Base-by-base conservation (phyloP, 2,329 filamentous ascomycete genomes). In the Diaporthe ilicicola region DNA sequence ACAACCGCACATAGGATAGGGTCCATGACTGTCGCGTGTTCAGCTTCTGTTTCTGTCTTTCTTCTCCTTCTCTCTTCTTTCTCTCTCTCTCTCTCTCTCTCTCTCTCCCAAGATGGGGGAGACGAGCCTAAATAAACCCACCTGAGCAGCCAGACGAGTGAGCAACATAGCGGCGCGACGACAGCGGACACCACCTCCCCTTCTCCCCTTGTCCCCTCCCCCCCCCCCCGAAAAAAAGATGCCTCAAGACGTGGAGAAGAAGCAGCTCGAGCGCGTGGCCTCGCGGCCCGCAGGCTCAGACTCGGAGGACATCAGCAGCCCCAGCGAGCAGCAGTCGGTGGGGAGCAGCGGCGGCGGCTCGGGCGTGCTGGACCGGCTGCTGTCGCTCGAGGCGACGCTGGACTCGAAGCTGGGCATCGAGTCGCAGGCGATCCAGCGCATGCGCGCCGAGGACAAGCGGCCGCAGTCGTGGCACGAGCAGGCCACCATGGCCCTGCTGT, bases 401-500 rank as follows among this genome's bases (percentile, higher is more conserved):
- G 85, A 87, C 75, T 76, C 75, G 46, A 84, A 81, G 73, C 76
- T 88, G 39, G 85, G 85, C 22, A 79, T 87, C 67, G 86, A 87
- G 76, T 81, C 84, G 4, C 77, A 85, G 59, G 84, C 83, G 61
- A 81, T 86, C 46, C 77, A 78, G 9, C 82, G 86, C 67, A 84
- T 85, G 72, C 79, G 79, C 10, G 81, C 84, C 48, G 82, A 85
- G 75, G 81, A 85, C 37, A 77, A 78, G 29, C 76, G 80, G 32
- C 80, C 81, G 1, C 72, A 75, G 32, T 80, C 78, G 48, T 82
- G 79, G 79, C 78, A 77, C 27, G 82, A 83, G 74, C 82, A 82
- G 71, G 76, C 84, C 69, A 80, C 81, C 69, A 88, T 87, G 86
- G 85, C 84, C 6, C 77, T 86, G 70, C 78, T 88, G 67, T 88